Base-by-base conservation (phyloP, 2,329 filamentous ascomycete species). In the Aspergillus proliferans region DNA sequence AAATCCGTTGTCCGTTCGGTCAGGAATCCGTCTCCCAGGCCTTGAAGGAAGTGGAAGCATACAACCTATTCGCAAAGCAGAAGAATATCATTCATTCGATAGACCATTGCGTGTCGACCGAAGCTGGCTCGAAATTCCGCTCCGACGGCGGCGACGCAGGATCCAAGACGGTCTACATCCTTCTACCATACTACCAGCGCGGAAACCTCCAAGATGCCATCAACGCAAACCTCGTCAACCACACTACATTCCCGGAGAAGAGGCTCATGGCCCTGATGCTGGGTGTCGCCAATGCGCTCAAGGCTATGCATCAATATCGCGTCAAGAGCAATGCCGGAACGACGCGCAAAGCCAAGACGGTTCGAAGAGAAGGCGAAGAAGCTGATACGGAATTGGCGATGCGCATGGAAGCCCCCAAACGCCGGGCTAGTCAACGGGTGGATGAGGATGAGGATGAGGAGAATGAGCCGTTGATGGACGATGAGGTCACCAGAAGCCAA, bases 151-250 rank as follows among this genome's bases (percentile, higher is more conserved):
- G 72, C 45, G 71, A 74, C 28, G 76, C 84, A 1, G 81, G 82
- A 43, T 82, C 85, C 53, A 97, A 97, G 76, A 97, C 92, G 0
- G 93, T 97, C 47, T 98, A 98, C 70, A 93, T 98, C 53, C 77
- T 98, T 40, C 79, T 98, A 18, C 93, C 93, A 10, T 98, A 97
- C 75, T 98, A 96, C 74, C 80, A 90, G 61, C 80, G 92, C 57
- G 93, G 93, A 12, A 98, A 98, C 69, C 79, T 98, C 34, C 93
- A 98, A 73, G 93, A 98, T 72, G 86, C 94, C 66, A 97, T 98
- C 76, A 98, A 98, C 70, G 92, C 93, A 55, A 98, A 98, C 71
- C 76, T 97, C 47, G 92, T 98, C 70, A 97, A 97, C 70, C 89
- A 95, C 67, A 88, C 87, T 34, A 80, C 79, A 46, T 97, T 98